These are phyloP conservation scores for Mycena kentingensis DNA, from an alignment of 768 basidiomycete species.

Conservation along the genomic window DNA sequence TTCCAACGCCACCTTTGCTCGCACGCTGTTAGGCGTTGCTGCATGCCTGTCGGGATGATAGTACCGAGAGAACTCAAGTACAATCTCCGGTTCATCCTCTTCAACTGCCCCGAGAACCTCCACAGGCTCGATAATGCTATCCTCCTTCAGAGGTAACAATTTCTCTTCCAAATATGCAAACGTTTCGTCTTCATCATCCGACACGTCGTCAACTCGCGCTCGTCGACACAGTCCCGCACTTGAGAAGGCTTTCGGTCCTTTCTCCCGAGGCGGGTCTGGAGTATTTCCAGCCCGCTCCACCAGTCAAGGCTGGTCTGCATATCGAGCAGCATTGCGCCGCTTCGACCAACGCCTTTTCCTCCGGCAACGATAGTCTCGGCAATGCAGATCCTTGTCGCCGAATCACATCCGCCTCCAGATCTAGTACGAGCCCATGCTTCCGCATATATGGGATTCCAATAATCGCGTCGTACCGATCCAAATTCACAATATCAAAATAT, in stretches of 20 bases:
- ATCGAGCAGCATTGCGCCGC: not conserved
- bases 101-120: no score
- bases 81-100: not conserved
- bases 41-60: not conserved
- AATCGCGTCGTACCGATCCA: conserved; percentile 39
- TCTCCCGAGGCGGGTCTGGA: not conserved
- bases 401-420: conserved; percentile 26
- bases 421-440: conserved; percentile 24
- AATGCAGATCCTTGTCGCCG: conserved; percentile 2
- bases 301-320: not conserved
- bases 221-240: no score
- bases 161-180: not conserved
- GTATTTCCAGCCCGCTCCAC: not conserved
- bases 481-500: conserved; percentile 38
- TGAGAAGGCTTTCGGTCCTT: no score
- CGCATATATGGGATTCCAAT: conserved; percentile 38
- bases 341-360: conserved; percentile 1
- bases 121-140: not conserved
- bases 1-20: not conserved
- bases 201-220: not conserved
- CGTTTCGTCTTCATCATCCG: conserved; percentile 1
- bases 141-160: not conserved
- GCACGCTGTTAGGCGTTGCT: not conserved
- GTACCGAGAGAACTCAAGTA: not conserved
- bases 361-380: not conserved